Evolutionary conservation across 495 filamentous ascomycete genomes (phyloP), one percentile per base, ranked within the genome.

Genomic region (Aspergillus sparsus): DNA sequence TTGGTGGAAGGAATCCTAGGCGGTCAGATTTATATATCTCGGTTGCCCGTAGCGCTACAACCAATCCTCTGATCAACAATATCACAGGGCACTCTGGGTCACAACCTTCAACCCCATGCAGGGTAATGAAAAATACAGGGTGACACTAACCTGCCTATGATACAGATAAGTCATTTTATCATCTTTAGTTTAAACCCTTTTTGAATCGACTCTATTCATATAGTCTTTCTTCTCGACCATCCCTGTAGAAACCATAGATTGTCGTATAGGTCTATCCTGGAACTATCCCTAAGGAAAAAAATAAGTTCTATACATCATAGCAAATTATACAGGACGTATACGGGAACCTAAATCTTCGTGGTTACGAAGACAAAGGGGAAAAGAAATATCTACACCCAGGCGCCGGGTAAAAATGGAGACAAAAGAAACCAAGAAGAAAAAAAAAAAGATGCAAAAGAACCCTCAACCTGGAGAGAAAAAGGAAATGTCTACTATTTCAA

Each of bases 401-500:
- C 73, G 73, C 73, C 64, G 42, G 58, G 33, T 41, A 57, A 49
- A 55, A 45, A 57, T 15, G 15, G 39, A 47, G 44, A 27, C 41
- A 66, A 67, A 15, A 41, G 21, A 62, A 64, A 60, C 27, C 7
- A 33, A 61, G 52, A 31, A 42, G 45, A 66, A 51, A 57, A 50
- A 53, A 45, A 50, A 56, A 7, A 63, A 45, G 49, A 42, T 42
- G 54, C 35, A 49, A 32, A 55, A 42, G 57, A 42, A 52, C 15
- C 31, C 39, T 53, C 59, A 56, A 6, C 27, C 55, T 6, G 27
- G 33, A 53, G 27, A 32, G 3, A 21, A 44, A 27, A 50, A 53
- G 35, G n/a, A 44, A 45, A 49, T 4, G 31, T 65, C 66, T 73
- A 27, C 21, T 27, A 80, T 72, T 80, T 80, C 62, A 78, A 55